Percentiles rank a stretch among this genome's conserved stretches.
phyloP scores from a whole-genome alignment of 2,329 filamentous ascomycete species.

The Colletotrichum lini region DNA sequence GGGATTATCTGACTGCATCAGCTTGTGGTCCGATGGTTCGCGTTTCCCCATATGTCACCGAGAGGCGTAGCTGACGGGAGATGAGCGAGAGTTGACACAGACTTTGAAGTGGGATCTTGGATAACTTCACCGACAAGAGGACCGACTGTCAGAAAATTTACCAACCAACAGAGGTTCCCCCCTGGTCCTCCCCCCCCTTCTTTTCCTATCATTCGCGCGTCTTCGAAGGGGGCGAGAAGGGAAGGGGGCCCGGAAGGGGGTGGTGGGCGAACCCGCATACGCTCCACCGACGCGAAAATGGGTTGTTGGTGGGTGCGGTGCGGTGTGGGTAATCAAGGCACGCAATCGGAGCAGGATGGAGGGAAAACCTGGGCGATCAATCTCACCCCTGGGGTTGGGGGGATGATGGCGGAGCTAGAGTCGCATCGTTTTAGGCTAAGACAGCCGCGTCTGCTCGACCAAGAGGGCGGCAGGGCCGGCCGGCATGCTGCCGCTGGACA shows the following conservation, averaged over 20 bases:
- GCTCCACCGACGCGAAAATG: conserved; percentile 33
- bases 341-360: conserved; percentile 33
- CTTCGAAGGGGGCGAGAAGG: conserved; percentile 2
- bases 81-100: conserved; percentile 1
- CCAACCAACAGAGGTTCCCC: not conserved
- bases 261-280: conserved; percentile 33
- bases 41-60: not conserved
- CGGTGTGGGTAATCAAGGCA: conserved; percentile 34
- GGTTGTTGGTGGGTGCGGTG: conserved; percentile 7
- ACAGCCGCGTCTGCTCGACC: conserved; percentile 8
- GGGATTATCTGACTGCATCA: conserved; percentile 12
- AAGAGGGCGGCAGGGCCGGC: not conserved
- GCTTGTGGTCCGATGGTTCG: not conserved
- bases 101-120: not conserved
- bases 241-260: conserved; percentile 3
- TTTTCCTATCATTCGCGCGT: not conserved
- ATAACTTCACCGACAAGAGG: not conserved
- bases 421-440: conserved; percentile 29
- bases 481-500: not conserved
- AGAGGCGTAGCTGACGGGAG: not conserved
- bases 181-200: not conserved
- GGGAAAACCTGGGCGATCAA: conserved; percentile 25
- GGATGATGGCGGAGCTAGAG: conserved; percentile 30
- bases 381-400: conserved; percentile 12
- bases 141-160: conserved; percentile 5